These are phyloP conservation scores for Syncephalastrum sp. DNA, from an alignment of 371 early-diverging fungal genomes.

Conservation along the genomic window DNA sequence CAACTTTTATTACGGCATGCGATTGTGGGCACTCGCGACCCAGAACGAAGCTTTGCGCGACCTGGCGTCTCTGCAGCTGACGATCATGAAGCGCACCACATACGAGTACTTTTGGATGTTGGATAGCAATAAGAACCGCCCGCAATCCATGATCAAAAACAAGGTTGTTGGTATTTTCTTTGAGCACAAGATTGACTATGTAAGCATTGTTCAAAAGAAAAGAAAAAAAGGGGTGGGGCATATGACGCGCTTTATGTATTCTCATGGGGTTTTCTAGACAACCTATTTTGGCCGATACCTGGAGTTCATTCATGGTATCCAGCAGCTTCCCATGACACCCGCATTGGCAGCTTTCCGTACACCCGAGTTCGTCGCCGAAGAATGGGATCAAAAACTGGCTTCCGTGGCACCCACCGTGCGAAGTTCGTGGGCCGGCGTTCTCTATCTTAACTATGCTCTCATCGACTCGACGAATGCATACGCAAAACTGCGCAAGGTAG, in stretches of 20 bases:
- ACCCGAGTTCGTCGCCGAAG: slow-evolving; percentile 47
- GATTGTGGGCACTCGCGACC: slow-evolving; percentile 59
- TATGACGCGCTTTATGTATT: too few species aligned
- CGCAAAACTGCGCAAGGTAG: slow-evolving; percentile 28
- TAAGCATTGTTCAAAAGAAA: slow-evolving; percentile 22
- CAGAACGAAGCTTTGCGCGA: slow-evolving; percentile 34
- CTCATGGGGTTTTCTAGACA: slow-evolving; percentile 26
- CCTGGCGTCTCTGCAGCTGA: slow-evolving; percentile 51
- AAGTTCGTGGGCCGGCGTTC: slow-evolving; percentile 56
- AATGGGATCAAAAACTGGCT: slow-evolving; percentile 51
- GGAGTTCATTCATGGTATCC: slow-evolving; percentile 79
- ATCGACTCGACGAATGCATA: slow-evolving; percentile 48
- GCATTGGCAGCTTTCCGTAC: slow-evolving; percentile 50
- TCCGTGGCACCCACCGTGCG: slow-evolving; percentile 29
- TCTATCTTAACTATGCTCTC: slow-evolving; percentile 55
- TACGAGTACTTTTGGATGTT: slow-evolving; percentile 68
- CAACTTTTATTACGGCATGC: slow-evolving; percentile 73
- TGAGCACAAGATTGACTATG: slow-evolving; percentile 72
- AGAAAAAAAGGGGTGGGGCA: too few species aligned
- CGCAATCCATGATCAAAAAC: slow-evolving; percentile 50
- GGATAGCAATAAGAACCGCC: slow-evolving; percentile 49
- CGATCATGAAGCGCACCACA: slow-evolving; percentile 57
- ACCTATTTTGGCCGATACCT: slow-evolving; percentile 64
- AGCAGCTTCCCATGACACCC: slow-evolving; percentile 79
- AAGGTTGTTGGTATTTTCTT: slow-evolving; percentile 74